Evolutionary conservation across 1,139 yeast genomes (phyloP).

Genomic region (Candida sp.): DNA sequence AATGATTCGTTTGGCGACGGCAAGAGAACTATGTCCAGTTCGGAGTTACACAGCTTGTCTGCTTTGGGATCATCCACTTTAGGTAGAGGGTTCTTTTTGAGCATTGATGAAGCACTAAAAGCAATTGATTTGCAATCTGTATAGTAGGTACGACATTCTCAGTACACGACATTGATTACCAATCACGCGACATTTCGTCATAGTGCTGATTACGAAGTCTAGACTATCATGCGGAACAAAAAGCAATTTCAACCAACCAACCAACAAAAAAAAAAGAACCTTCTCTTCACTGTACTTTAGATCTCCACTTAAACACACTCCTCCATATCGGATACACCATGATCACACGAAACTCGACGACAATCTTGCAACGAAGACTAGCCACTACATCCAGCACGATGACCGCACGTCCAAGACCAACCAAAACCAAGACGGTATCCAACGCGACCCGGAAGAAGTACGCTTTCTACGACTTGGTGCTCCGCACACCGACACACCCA

Average conservation of each 20-base stretch:
- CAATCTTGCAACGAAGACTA: slow-evolving; percentile 1
- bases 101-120: slow-evolving; percentile 34
- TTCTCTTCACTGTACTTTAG: no score
- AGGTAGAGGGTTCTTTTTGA: slow-evolving; percentile 36
- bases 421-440: slow-evolving; percentile 4
- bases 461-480: slow-evolving; percentile 42
- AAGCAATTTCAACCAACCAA: neutral
- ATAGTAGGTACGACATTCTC: neutral
- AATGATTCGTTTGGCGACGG: slow-evolving; percentile 16
- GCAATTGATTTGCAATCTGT: slow-evolving; percentile 15
- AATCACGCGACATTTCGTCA: neutral
- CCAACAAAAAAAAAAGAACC: neutral
- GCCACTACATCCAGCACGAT: slow-evolving; percentile 1
- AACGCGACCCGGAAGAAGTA: slow-evolving; percentile 19
- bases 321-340: neutral
- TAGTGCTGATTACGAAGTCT: neutral
- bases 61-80: slow-evolving; percentile 21
- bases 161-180: neutral
- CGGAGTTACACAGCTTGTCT: slow-evolving; percentile 4
- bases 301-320: no score
- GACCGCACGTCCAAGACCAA: slow-evolving; percentile 9
- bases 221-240: no score
- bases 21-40: slow-evolving; percentile 2
- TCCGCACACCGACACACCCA: slow-evolving; percentile 37
- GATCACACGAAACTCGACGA: neutral